Conservation (phyloP, 176 grass and related monocot genomes). For the Cenchrus fungigraminus region DNA sequence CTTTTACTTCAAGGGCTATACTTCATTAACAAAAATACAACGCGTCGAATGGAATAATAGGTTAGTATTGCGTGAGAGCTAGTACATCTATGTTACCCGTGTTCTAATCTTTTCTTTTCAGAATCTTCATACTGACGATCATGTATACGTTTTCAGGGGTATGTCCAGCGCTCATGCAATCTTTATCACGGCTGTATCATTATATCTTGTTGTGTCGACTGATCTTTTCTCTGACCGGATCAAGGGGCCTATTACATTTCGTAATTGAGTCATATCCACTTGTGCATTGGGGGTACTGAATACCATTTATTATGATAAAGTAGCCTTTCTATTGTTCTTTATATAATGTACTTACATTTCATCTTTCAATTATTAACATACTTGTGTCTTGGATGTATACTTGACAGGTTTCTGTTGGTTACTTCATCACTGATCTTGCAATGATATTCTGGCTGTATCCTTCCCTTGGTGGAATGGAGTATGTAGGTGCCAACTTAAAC, state of each 20-base stretch:
- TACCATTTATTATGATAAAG: constrained; percentile 16
- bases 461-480: constrained; percentile 96
- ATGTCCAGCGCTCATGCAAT: constrained; percentile 92
- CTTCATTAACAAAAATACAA: constrained; percentile 86
- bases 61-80: constrained; percentile 53
- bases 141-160: constrained; percentile 70
- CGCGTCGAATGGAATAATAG: constrained; percentile 97
- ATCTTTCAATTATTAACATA: constrained; percentile 36
- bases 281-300: constrained; percentile 81
- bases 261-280: constrained; percentile 76
- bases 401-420: constrained; percentile 88
- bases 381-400: constrained; percentile 33
- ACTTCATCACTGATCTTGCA: constrained; percentile 87
- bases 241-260: constrained; percentile 70
- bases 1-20: constrained; percentile 78
- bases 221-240: constrained; percentile 86
- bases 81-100: constrained; percentile 19
- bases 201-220: constrained; percentile 73
- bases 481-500: constrained; percentile 60
- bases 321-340: constrained; percentile 15
- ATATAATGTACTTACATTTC: constrained; percentile 26
- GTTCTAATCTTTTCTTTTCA: not conserved
- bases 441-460: constrained; percentile 98
- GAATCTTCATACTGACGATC: constrained; percentile 34
- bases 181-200: constrained; percentile 77